Conservation (phyloP, 768 basidiomycete genomes). For the Tulasnella sp. region DNA sequence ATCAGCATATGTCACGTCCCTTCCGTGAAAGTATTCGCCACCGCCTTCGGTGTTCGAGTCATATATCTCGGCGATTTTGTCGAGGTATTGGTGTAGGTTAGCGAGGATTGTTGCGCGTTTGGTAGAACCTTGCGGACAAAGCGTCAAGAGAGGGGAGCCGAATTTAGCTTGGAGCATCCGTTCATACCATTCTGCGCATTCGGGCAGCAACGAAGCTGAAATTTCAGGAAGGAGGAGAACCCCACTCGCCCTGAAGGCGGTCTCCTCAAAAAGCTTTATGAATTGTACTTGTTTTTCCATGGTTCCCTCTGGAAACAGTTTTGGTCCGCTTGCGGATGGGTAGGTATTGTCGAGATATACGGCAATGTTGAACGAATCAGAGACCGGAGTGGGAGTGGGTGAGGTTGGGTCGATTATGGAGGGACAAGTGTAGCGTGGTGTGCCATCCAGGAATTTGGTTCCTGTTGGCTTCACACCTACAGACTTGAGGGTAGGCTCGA, state of each 20-base stretch:
- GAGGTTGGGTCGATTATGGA: conserved; percentile 38
- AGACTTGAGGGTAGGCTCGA: conserved; percentile 18
- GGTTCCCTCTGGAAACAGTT: conserved; percentile 58
- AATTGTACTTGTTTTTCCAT: conserved; percentile 56
- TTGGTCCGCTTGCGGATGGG: conserved; percentile 35
- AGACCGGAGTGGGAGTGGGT: conserved; percentile 24
- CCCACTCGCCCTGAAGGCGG: conserved; percentile 23
- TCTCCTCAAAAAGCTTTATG: conserved; percentile 55
- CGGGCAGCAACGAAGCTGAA: too few relatives aligned
- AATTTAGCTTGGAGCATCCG: too few relatives aligned
- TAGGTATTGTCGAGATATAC: conserved; percentile 60
- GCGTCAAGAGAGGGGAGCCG: too few relatives aligned
- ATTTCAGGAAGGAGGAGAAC: neutral
- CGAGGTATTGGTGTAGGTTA: too few relatives aligned
- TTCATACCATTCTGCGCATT: too few relatives aligned
- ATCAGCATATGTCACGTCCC: conserved; percentile 59
- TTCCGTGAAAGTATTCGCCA: conserved; percentile 33
- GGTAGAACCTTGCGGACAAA: too few relatives aligned
- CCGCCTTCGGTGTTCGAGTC: neutral
- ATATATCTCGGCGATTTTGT: neutral
- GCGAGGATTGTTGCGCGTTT: too few relatives aligned
- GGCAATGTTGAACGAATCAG: conserved; percentile 51
- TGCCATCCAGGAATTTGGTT: neutral
- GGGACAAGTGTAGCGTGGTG: conserved; percentile 49
- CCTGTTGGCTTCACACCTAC: conserved; percentile 16